Conservation (phyloP, 2,329 filamentous ascomycete species). For the Diplodia sapinea region DNA sequence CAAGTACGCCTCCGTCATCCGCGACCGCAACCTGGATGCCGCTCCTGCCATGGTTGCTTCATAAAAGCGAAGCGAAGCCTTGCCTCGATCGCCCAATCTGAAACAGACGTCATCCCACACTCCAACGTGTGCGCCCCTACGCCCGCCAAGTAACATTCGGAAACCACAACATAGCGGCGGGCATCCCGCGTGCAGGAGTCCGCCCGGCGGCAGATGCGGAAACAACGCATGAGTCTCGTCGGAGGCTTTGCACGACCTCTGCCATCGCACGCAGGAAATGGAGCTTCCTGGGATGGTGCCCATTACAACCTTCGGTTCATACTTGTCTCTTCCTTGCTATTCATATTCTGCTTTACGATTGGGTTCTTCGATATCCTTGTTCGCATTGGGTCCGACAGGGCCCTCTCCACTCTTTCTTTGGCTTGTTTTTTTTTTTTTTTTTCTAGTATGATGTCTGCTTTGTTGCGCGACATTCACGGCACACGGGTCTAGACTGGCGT, state of each 20-base stretch:
- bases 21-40: constrained; percentile 64
- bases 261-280: constrained; percentile 1
- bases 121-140: not conserved
- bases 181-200: not conserved
- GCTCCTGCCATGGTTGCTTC: constrained; percentile 14
- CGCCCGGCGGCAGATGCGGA: constrained; percentile 3
- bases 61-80: constrained; percentile 12
- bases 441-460: constrained; percentile 17
- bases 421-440: not conserved
- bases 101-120: constrained; percentile 15
- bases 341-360: constrained; percentile 9
- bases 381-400: constrained; percentile 23
- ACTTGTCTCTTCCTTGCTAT: constrained; percentile 3
- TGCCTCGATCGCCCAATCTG: constrained; percentile 2
- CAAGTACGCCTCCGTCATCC: constrained; percentile 64
- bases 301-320: constrained; percentile 24
- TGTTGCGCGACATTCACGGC: constrained; percentile 29
- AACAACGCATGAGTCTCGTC: constrained; percentile 5
- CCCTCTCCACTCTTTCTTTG: constrained; percentile 19
- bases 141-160: constrained; percentile 17
- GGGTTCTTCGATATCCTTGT: constrained; percentile 25
- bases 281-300: constrained; percentile 13
- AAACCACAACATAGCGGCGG: constrained; percentile 11
- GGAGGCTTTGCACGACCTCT: constrained; percentile 3
- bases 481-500: constrained; percentile 30